These are phyloP conservation scores for Pleodorina starrii DNA, from an alignment of 139 green algal genomes.

Conservation along the genomic window DNA sequence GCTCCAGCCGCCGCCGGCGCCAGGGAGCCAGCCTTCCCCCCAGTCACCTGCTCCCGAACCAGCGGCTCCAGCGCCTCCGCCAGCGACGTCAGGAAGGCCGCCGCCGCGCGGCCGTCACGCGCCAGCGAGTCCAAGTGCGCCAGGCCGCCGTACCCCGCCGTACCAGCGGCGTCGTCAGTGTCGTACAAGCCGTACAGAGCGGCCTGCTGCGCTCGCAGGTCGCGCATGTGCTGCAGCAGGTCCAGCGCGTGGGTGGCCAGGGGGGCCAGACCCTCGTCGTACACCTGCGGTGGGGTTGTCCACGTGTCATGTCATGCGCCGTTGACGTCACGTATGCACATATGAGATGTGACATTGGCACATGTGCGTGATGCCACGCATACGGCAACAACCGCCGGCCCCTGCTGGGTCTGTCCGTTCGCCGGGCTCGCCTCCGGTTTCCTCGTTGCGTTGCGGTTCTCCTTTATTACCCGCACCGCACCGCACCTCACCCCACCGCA, in stretches of 20 bases:
- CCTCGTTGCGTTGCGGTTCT: no score
- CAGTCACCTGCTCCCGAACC: constrained; percentile 31
- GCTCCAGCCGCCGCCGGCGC: no score
- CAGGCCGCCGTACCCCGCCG: background rate
- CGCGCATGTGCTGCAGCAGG: constrained; percentile 16
- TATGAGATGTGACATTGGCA: no score
- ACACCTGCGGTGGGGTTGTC: constrained; percentile 40
- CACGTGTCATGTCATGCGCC: no score
- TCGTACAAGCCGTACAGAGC: constrained; percentile 42
- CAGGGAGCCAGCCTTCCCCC: no score
- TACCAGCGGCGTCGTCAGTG: background rate
- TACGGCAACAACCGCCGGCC: no score
- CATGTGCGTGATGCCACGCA: no score
- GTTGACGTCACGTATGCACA: no score
- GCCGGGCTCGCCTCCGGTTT: no score
- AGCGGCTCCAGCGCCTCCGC: constrained; percentile 7
- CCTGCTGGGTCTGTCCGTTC: no score
- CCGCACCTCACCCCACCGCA: no score
- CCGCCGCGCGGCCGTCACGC: background rate
- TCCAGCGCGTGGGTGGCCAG: background rate
- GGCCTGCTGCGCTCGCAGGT: constrained; percentile 16
- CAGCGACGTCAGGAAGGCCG: constrained; percentile 29
- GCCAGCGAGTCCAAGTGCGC: constrained; percentile 41
- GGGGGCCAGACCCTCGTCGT: constrained; percentile 25
- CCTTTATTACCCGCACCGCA: no score